Percentiles rank a stretch among this genome's conserved stretches.
These are phyloP conservation scores for Trypanosoma conorhini DNA, from an alignment of 208 protist genomes.

Conservation along the genomic window DNA sequence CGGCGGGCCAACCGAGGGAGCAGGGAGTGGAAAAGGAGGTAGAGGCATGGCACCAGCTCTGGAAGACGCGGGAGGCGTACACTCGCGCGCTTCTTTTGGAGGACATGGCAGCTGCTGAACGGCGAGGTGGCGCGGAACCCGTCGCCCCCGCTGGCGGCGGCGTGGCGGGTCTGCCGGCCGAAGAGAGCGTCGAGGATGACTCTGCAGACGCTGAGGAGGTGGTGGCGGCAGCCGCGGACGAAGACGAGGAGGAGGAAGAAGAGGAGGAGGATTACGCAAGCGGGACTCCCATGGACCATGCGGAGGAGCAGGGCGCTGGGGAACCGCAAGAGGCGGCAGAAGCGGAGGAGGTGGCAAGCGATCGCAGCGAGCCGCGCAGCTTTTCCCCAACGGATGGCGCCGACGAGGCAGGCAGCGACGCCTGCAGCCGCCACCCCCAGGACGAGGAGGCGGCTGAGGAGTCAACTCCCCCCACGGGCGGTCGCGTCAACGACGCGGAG, in stretches of 20 bases:
- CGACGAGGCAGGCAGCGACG: background rate
- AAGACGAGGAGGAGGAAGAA: conserved; percentile 5
- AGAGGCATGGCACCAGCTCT: conserved; percentile 29
- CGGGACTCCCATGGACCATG: too few species aligned
- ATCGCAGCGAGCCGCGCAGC: conserved; percentile 1
- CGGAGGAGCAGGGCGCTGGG: conserved; percentile 4
- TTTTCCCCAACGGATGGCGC: conserved; percentile 1
- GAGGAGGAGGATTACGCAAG: conserved; percentile 4
- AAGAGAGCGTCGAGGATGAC: background rate
- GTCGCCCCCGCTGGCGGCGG: background rate
- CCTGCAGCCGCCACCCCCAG: background rate
- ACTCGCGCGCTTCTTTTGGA: conserved; percentile 40
- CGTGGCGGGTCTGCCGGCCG: background rate
- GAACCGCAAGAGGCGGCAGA: conserved; percentile 8
- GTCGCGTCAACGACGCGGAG: background rate
- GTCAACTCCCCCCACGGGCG: background rate
- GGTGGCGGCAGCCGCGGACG: conserved; percentile 16
- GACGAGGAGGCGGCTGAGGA: conserved; percentile 14
- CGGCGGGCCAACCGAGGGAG: conserved; percentile 7
- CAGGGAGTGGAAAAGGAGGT: conserved; percentile 6
- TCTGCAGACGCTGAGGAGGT: background rate
- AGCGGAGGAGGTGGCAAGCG: conserved; percentile 9
- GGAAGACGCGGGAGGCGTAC: conserved; percentile 51
- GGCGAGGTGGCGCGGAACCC: background rate
- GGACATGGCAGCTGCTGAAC: conserved; percentile 36